Conservation (phyloP, 345 rosid genomes). For the Nephelium lappaceum region DNA sequence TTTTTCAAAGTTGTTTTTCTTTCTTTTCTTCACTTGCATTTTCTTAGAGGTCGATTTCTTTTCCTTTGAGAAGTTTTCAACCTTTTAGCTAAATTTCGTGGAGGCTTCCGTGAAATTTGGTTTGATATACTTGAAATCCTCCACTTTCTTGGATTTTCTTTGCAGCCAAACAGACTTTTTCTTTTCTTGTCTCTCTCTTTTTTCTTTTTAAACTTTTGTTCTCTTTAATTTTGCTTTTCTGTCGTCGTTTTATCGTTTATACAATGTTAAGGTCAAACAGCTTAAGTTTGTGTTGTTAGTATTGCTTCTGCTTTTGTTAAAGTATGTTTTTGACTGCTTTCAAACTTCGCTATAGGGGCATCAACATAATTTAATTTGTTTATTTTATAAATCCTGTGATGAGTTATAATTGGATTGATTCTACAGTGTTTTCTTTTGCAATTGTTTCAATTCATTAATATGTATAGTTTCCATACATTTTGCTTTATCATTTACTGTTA, state of each 20-base stretch:
- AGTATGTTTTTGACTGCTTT: conserved; percentile 35
- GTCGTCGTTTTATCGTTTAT: not conserved
- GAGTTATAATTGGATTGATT: conserved; percentile 38
- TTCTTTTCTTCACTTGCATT: not conserved
- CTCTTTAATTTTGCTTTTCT: conserved; percentile 5
- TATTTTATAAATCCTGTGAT: conserved; percentile 38
- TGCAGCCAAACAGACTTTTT: not conserved
- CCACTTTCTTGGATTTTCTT: not conserved
- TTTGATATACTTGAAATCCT: not conserved
- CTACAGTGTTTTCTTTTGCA: conserved; percentile 29
- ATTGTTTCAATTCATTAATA: conserved; percentile 11
- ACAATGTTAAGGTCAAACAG: conserved; percentile 17
- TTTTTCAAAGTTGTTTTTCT: not conserved
- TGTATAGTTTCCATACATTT: not conserved
- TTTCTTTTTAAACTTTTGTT: too few species aligned
- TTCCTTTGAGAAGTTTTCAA: not conserved
- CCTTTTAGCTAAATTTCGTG: not conserved
- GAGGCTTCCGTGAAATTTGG: not conserved
- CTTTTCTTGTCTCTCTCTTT: not conserved
- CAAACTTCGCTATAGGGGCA: conserved; percentile 37
- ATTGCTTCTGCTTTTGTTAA: conserved; percentile 40
- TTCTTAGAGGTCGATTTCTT: conserved; percentile 16
- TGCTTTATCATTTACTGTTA: not conserved
- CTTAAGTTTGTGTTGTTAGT: not conserved
- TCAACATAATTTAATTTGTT: conserved; percentile 49